A percentile compares a stretch with the other conserved stretches of the same genome.
These are phyloP conservation scores for Syzygium aqueum DNA, from an alignment of 345 rosid species.

Conservation along the genomic window DNA sequence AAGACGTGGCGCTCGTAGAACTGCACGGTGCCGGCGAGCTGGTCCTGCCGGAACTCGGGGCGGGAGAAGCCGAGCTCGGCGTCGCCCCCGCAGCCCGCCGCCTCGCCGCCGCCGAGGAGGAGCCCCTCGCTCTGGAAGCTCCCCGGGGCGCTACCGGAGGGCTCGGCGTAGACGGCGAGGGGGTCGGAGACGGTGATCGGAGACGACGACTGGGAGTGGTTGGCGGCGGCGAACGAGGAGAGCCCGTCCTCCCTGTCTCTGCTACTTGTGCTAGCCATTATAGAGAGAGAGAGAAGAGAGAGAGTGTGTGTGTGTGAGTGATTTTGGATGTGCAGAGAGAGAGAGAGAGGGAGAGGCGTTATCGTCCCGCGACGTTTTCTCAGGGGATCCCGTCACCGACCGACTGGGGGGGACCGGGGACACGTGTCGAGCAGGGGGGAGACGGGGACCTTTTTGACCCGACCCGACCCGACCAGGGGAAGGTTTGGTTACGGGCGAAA, in stretches of 20 bases:
- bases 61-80: slow-evolving; percentile 75
- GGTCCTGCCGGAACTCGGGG: slow-evolving; percentile 58
- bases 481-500: neutral
- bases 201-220: slow-evolving; percentile 58
- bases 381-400: neutral
- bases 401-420: neutral
- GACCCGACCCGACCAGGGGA: neutral
- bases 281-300: neutral
- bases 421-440: neutral
- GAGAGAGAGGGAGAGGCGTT: neutral
- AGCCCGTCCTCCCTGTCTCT: slow-evolving; percentile 57
- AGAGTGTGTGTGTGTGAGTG: neutral
- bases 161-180: slow-evolving; percentile 42
- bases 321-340: neutral
- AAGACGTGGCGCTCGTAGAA: slow-evolving; percentile 82
- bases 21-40: slow-evolving; percentile 74
- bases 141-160: slow-evolving; percentile 61
- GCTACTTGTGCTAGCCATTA: slow-evolving; percentile 35
- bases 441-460: neutral
- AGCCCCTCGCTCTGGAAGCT: slow-evolving; percentile 78
- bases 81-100: slow-evolving; percentile 15
- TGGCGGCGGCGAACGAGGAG: slow-evolving; percentile 24
- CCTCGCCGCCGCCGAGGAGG: slow-evolving; percentile 25
- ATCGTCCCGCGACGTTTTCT: neutral
- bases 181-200: slow-evolving; percentile 62